Evolutionary conservation across 2,329 filamentous ascomycete genomes (phyloP), one percentile per base, ranked within the genome.

Genomic region (Diaporthe eres): DNA sequence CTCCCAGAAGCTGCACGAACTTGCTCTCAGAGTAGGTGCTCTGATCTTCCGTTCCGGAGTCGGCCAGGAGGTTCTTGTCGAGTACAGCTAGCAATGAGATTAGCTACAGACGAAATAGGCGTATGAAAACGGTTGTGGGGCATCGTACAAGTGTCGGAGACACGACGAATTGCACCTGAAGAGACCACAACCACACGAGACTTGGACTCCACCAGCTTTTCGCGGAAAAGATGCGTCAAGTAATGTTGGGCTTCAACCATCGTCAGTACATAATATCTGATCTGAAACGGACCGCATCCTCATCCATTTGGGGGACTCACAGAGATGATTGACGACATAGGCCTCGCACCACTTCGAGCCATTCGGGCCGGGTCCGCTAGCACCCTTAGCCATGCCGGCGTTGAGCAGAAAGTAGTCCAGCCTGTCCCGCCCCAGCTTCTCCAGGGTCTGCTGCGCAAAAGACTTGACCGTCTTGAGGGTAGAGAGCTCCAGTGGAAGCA

Each of bases 321-420:
- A 86, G 12, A 90, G 82, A 74, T 90, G 88, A 76, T 90, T 90
- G 28, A 90, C 88, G 22, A 90, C 80, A 42, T 87, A 85, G 0
- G 84, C 53, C 80, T 90, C 87, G 78, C 86, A 87, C 88, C 88
- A 90, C 78, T 86, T 86, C 1, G 85, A 87, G 3, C 85, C 86
- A 71, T 84, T 77, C 0, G 85, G 83, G 0, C 84, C 83, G 12
- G 83, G 82, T 17, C 82, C 80, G 13, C 84, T 81, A 0, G 85
- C 82, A 0, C 77, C 77, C n/a, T 84, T 84, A 39, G 78, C 81
- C n/a, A 86, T 82, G 19, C 78, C 89, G 0, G 89, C 89, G 74
- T 90, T 90, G 37, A 90, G 81, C 22, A 90, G 58, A 7, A 90
- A 77, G 74, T 86, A 88, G 78, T 90, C 88, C 65, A 90, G 80